Base-by-base conservation (phyloP, 1,139 yeast species). In the Candida sp. region DNA sequence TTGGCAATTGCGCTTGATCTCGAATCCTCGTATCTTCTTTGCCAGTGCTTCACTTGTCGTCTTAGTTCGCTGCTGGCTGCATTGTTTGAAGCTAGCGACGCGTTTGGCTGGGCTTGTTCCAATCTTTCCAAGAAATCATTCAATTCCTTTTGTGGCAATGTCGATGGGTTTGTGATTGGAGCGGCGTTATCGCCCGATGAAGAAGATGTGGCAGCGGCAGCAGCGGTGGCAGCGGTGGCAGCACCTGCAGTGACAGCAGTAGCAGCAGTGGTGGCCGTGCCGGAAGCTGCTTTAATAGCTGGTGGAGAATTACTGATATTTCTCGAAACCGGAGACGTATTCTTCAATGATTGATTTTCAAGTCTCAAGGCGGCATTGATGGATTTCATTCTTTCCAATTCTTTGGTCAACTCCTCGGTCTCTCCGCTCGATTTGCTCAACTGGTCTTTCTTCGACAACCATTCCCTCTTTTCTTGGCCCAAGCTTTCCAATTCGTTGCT, bases 21-120 rank as follows among this genome's bases (percentile, higher is more conserved):
- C 22, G 72, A 65, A 12, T 72, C 70, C 63, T 80, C 83, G 56
- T 70, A 81, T 54, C 70, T 78, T 51, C 65, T 65, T 64, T 80
- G 83, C 85, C 85, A 81, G 47, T 65, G 68, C 5, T 63, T 54
- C 11, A 72, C 65, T 48, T 75, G 77, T 42, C 60, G 59, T 49
- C 66, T 65, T 46, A 75, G 66, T 3, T 70, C 67, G 7, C 55
- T 60, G 55, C 63, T 67, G 3, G 53, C 49, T 11, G 57, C 56
- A 32, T 53, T 52, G 51, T 60, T 66, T 28, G 65, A 50, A 27
- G 55, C 41, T 30, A 63, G 49, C 26, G 55, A 30, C 5, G 38
- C 7, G 7, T 42, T 9, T 55, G 61, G 61, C 27, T 63, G 64
- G 47, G 65, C 53, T 46, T 57, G 58, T 44, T 63, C 62, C 47